Conservation (phyloP, 768 basidiomycete species). For the Nidularia pulvinata region DNA sequence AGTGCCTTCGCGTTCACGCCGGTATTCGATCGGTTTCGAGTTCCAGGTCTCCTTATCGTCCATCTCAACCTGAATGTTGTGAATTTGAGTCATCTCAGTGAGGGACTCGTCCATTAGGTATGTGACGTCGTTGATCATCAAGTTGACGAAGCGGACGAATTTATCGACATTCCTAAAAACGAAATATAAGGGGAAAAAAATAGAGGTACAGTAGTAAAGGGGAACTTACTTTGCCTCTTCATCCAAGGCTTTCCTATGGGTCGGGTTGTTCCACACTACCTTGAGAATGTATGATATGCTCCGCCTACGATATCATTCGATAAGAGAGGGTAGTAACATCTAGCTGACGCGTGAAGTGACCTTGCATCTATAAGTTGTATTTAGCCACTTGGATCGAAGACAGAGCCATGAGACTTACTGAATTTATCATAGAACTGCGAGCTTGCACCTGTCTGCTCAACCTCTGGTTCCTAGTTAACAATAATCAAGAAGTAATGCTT, state of each 20-base stretch:
- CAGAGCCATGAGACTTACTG: constrained; percentile 46
- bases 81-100: constrained; percentile 85
- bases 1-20: constrained; percentile 80
- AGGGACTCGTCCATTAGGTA: constrained; percentile 98
- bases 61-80: constrained; percentile 86
- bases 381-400: not conserved
- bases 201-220: not conserved
- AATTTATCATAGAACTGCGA: constrained; percentile 99
- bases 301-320: constrained; percentile 44
- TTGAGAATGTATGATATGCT: constrained; percentile 89
- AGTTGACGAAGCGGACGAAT: constrained; percentile 94
- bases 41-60: constrained; percentile 72
- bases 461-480: constrained; percentile 55
- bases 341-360: too few relatives aligned
- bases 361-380: not conserved
- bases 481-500: not conserved
- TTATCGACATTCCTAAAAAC: constrained; percentile 77
- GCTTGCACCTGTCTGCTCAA: constrained; percentile 96
- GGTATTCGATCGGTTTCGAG: constrained; percentile 62
- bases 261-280: constrained; percentile 88
- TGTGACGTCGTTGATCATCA: constrained; percentile 99
- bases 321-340: too few relatives aligned
- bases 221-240: constrained; percentile 67
- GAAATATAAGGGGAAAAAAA: constrained; percentile 1
- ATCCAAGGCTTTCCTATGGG: constrained; percentile 85